Evolutionary conservation across 2,329 filamentous ascomycete genomes (phyloP), one percentile per base, ranked within the genome.

Genomic region (Thyridium curvatum): DNA sequence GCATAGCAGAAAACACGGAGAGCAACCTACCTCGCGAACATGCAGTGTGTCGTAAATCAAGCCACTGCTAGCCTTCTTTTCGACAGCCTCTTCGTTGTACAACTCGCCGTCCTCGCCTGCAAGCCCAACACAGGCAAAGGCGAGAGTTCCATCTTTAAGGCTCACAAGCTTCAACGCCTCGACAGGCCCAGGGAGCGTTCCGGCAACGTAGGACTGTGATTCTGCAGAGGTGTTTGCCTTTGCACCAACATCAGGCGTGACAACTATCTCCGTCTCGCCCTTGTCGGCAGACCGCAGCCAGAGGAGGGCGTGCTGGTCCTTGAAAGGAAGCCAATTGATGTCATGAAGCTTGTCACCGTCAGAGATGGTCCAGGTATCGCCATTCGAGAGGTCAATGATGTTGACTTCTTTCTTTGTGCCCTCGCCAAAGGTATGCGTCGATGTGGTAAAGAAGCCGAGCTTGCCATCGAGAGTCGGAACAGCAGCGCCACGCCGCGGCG

Each of bases 391-490:
- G 26, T 61, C 40, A 40, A 65, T 49, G 15, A 65, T 43, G 10
- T 56, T 52, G 32, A 64, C 47, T 39, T 63, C 56, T 14, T 55
- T 58, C 13, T 51, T 55, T 32, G 54, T 59, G 35, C 45, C 50
- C 12, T 51, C 48, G 28, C 47, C 52, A 35, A 65, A 55, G 2
- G 41, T 43, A 40, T 65, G 54, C 7, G 53, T 59, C 9, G 61
- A 61, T 29, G 60, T 48, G 10, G 52, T 58, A 46, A 62, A 66
- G 15, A 64, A 50, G 15, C 55, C 60, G 30, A 58, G 47, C 2
- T 54, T 58, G 30, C 65, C 65, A 28, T 60, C 53, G 26, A 53
- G 48, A 35, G 60, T 63, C 4, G 65, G 63, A 6, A 63, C 50
- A 4, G 60, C 61, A 8, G 40, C 18, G 10, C 49, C 46, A 14